phyloP scores from a whole-genome alignment of 164 flowering plant species.

The Vitis vinifera region DNA sequence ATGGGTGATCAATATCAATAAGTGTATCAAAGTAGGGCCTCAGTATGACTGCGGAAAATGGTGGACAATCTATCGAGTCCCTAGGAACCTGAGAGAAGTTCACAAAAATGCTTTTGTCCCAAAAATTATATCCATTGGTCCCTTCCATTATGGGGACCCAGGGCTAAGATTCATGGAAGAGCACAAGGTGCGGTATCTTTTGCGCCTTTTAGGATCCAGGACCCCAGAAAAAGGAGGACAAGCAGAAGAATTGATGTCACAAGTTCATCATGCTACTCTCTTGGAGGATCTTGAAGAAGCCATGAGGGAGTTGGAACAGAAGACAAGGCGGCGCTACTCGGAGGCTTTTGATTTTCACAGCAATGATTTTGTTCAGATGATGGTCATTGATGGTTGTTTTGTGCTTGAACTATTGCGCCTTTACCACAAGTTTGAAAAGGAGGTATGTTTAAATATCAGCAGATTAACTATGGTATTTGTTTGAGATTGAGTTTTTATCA shows the following conservation, averaged over 20 bases:
- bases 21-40: too few relatives aligned
- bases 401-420: conserved; percentile 19
- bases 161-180: conserved; percentile 20
- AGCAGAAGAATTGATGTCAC: not conserved
- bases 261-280: not conserved
- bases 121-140: conserved; percentile 25
- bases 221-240: not conserved
- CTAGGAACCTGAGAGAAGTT: not conserved
- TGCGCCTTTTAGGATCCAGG: conserved; percentile 17
- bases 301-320: conserved; percentile 14
- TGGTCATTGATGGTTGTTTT: conserved; percentile 33
- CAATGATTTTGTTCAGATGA: conserved; percentile 24
- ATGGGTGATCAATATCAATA: too few relatives aligned
- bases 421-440: conserved; percentile 2
- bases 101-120: conserved; percentile 15
- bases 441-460: conserved; percentile 2
- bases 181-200: conserved; percentile 23
- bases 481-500: too few relatives aligned
- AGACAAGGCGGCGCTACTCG: conserved; percentile 16
- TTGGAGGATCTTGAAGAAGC: conserved; percentile 12
- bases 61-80: conserved; percentile 13
- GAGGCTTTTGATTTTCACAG: conserved; percentile 6
- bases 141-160: conserved; percentile 15
- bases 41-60: too few relatives aligned
- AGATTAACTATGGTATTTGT: not conserved